phyloP scores from a whole-genome alignment of 164 flowering plant species.

The Platanus orientalis region DNA sequence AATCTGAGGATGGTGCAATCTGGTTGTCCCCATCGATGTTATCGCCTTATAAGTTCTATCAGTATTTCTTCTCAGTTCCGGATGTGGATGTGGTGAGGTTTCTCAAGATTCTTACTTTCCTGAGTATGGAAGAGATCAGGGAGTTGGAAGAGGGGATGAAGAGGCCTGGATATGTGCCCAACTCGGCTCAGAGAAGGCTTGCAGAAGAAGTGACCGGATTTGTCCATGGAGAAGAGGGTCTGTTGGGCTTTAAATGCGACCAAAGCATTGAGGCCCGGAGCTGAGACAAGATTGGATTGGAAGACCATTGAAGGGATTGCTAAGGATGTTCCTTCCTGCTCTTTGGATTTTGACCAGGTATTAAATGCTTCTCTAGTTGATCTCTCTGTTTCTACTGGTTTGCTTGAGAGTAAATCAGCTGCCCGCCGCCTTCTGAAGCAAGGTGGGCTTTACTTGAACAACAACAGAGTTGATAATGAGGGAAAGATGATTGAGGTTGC shows the following conservation, averaged over 20 bases:
- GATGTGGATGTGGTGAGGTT: slow-evolving; percentile 73
- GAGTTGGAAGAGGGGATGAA: slow-evolving; percentile 56
- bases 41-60: slow-evolving; percentile 81
- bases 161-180: slow-evolving; percentile 54
- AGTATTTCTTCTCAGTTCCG: slow-evolving; percentile 72
- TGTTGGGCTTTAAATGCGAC: slow-evolving; percentile 74
- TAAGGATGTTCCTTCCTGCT: slow-evolving; percentile 65
- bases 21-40: slow-evolving; percentile 67
- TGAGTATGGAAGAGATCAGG: slow-evolving; percentile 57
- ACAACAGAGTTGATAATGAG: slow-evolving; percentile 61
- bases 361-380: slow-evolving; percentile 47
- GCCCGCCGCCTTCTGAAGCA: slow-evolving; percentile 71
- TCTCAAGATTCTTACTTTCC: slow-evolving; percentile 63
- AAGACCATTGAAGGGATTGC: slow-evolving; percentile 60
- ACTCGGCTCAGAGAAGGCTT: slow-evolving; percentile 58
- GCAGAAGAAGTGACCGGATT: slow-evolving; percentile 84
- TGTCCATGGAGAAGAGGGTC: slow-evolving; percentile 74
- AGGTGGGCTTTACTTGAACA: slow-evolving; percentile 80
- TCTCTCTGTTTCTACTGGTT: slow-evolving; percentile 66
- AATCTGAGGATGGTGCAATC: slow-evolving; percentile 81
- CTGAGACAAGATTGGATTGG: slow-evolving; percentile 67
- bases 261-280: slow-evolving; percentile 74
- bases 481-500: slow-evolving; percentile 50
- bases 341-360: slow-evolving; percentile 44
- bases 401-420: slow-evolving; percentile 74